Evolutionary conservation across 2,329 filamentous ascomycete species (phyloP).

Genomic region (Albophoma yamanashiensis): DNA sequence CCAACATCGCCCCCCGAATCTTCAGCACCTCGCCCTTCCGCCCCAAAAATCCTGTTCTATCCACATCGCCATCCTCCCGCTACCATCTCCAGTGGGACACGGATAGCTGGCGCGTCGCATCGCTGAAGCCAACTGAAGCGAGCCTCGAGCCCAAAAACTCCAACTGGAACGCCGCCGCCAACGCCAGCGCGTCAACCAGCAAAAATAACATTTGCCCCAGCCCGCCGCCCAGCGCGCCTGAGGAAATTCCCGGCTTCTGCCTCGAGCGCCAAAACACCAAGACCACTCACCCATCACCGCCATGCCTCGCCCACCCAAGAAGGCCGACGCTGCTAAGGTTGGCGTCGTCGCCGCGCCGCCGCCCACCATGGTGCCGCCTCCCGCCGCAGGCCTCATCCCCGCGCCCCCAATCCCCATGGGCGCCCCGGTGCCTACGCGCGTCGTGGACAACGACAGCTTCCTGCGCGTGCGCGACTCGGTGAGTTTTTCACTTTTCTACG

Average conservation of each 20-base stretch:
- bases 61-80: constrained; percentile 8
- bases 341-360: constrained; percentile 21
- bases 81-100: not conserved
- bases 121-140: constrained; percentile 2
- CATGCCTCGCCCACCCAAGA: constrained; percentile 38
- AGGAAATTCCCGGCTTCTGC: not conserved
- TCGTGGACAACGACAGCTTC: constrained; percentile 65
- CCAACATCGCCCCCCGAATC: constrained; percentile 14
- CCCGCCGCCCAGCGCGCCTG: not conserved
- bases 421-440: constrained; percentile 16
- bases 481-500: constrained; percentile 29
- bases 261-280: not conserved
- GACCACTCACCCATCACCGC: constrained; percentile 5
- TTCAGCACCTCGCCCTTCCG: constrained; percentile 7
- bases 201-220: not conserved
- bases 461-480: constrained; percentile 73
- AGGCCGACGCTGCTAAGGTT: constrained; percentile 26
- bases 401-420: constrained; percentile 6
- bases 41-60: constrained; percentile 2
- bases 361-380: constrained; percentile 28
- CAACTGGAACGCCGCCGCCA: not conserved
- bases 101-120: not conserved
- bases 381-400: constrained; percentile 9
- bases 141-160: not conserved
- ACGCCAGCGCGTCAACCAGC: not conserved